Evolutionary conservation across 1,284 basidiomycete genomes (phyloP), one percentile per base, ranked within the genome.

Genomic region (Trichosporon ovoides): DNA sequence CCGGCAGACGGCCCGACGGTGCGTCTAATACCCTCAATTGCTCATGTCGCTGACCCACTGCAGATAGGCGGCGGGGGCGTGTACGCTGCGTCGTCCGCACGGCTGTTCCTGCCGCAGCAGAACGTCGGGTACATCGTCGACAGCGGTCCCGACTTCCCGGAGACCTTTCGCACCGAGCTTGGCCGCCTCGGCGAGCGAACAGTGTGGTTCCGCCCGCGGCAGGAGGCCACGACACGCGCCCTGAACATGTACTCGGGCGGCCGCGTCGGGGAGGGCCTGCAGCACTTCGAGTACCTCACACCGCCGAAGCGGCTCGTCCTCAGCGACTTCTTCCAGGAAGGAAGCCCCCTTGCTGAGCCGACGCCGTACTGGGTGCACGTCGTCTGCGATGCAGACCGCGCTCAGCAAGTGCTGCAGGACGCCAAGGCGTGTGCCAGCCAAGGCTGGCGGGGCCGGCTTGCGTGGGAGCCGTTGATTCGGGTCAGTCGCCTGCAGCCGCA

Each of bases 11-110:
- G 49, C 13, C 33, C 49, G 7, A 51, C 33, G 1, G 49, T 34
- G 14, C 13, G 49, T 50, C 49, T 2, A 1, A 13, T 5, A 12
- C 14, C 24, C 34, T 35, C 18, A 3, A 7, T 38, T 18, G 14
- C 22, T 13, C 19, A 18, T 35, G 33, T n/a, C 28, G 19, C 34
- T 36, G 9, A 58, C 46, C 13, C 20, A 7, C 10, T 16, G 7
- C 66, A 93, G 88, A 91, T 96, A 60, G 93, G 93, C 33, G 93
- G 93, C 0, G 93, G 90, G 7, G 93, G 93, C 1, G 88, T 80
- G 9, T 93, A 70, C 90, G 63, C 63, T 1, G 52, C 49, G n/a
- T 38, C 50, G 2, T 52, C 55, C 2, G 56, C 57, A 10, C 51
- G 52, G 10, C 18, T 60, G 38, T 76, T 76, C 63, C 62, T 68